Base-by-base conservation (phyloP, 2,329 filamentous ascomycete species). In the Neodidymelliopsis sp. region DNA sequence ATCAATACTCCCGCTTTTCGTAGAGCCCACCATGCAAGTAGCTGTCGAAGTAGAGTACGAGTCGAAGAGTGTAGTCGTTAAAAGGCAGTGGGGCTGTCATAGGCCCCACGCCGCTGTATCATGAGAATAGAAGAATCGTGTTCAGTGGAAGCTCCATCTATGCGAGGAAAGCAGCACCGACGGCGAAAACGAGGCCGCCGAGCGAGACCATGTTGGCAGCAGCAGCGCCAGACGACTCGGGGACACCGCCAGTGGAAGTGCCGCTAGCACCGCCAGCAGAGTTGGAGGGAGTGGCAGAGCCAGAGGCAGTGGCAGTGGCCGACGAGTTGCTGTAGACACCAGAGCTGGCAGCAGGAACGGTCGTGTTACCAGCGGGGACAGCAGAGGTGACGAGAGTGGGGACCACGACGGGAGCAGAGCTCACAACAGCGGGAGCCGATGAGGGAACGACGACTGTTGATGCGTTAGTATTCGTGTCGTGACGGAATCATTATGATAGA, bases 121-220 rank as follows among this genome's bases (percentile, higher is more conserved):
- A 16, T 50, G 47, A 50, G 46, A 54, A 54, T 49, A 27, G 36
- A 45, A 45, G 23, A 37, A 24, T 16, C 15, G 40, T 25, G 13
- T 15, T n/a, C 16, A 22, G 33, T 30, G 29, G 28, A 31, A 19
- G 15, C 5, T 18, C 41, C 34, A 30, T 48, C 34, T 65, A 71
- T 53, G 63, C 66, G 44, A 71, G 53, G 54, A 68, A 38, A 37
- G 63, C 57, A 43, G 62, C 67, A 49, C 56, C 60, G 29, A 63
- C 45, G 46, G 66, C 67, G 38, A 68, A 20, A 43, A 58, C 60
- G 18, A 70, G 46, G 18, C 59, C 61, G 29, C 67, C 66, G 54
- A 70, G 53, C 24, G 66, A 68, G 58, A 59, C 57, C 39, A 65
- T 49, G 59, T 62, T 67, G 58, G 43, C 51, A 6, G 53, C 29